Percentiles rank a stretch among this genome's conserved stretches.
Evolutionary conservation across 1,139 yeast species (phyloP).

Genomic region (Geotrichum cucujoidarum): DNA sequence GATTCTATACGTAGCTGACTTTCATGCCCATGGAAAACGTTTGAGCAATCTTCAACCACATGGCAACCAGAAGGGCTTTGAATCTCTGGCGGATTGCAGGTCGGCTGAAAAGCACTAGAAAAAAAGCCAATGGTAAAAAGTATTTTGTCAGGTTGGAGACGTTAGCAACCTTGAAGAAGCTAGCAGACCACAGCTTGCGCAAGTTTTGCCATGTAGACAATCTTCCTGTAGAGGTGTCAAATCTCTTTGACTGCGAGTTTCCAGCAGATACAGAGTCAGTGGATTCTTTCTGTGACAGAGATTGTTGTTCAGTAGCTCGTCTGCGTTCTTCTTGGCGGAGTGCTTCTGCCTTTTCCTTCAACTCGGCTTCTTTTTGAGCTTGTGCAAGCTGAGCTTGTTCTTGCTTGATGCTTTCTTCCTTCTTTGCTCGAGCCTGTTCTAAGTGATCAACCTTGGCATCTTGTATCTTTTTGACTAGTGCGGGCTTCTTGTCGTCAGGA

Average conservation of each 20-base stretch:
- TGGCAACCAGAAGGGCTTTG: background rate
- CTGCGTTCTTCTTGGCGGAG: background rate
- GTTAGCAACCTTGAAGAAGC: background rate
- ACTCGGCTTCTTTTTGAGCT: constrained; percentile 3
- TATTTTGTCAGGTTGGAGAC: background rate
- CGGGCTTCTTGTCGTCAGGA: constrained; percentile 9
- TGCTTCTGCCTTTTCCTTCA: constrained; percentile 1
- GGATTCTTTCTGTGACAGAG: background rate
- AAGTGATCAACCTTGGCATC: background rate
- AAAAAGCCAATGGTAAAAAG: constrained; percentile 5
- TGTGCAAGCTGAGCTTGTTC: background rate
- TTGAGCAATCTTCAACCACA: constrained; percentile 10
- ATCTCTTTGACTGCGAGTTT: background rate
- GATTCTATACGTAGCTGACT: constrained; percentile 12
- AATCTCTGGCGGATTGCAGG: constrained; percentile 4
- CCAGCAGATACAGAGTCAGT: background rate
- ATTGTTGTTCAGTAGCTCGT: background rate
- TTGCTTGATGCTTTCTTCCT: background rate
- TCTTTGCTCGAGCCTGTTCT: background rate
- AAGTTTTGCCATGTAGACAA: constrained; percentile 4
- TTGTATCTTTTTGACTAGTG: constrained; percentile 4
- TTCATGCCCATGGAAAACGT: constrained; percentile 16
- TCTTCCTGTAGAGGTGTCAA: background rate
- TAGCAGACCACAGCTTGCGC: constrained; percentile 2
- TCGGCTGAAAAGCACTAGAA: constrained; percentile 2